Conservation (phyloP, 495 filamentous ascomycete species). For the Penicillium lagena region DNA sequence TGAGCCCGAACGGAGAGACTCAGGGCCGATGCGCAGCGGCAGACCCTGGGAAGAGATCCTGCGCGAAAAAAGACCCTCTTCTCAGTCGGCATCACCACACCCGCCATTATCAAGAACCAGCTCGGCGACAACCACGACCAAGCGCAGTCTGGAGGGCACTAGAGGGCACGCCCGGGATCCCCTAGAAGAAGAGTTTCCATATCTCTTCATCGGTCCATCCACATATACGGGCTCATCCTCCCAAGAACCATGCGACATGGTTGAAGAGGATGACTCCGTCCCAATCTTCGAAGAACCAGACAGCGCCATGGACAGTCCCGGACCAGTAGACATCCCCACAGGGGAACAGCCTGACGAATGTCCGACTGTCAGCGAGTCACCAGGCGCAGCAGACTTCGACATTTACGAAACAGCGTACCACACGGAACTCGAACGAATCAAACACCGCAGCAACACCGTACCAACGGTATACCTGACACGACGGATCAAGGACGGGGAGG, state of each 20-base stretch:
- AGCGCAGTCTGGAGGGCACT: conserved; percentile 42
- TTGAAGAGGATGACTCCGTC: conserved; percentile 6
- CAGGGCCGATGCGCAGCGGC: conserved; percentile 20
- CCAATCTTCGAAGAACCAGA: conserved; percentile 22
- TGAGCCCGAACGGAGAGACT: conserved; percentile 22
- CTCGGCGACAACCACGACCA: conserved; percentile 31
- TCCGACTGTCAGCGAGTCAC: conserved; percentile 68
- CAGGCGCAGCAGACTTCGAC: conserved; percentile 70
- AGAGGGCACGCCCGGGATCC: conserved; percentile 61
- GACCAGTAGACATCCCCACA: conserved; percentile 3
- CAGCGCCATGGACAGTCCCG: conserved; percentile 11
- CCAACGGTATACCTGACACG: conserved; percentile 53
- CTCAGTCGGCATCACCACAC: conserved; percentile 20
- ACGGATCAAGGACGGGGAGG: conserved; percentile 48
- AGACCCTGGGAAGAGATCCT: conserved; percentile 14
- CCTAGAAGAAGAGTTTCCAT: conserved; percentile 52
- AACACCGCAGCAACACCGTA: conserved; percentile 21
- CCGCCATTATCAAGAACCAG: conserved; percentile 27
- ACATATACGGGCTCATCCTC: conserved; percentile 29
- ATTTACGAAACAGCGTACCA: conserved; percentile 86
- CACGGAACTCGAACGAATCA: conserved; percentile 70
- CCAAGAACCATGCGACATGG: conserved; percentile 6
- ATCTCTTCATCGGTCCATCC: conserved; percentile 67
- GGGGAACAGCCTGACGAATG: conserved; percentile 13
- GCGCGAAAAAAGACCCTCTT: conserved; percentile 2